Evolutionary conservation across 2,329 filamentous ascomycete genomes (phyloP), one percentile per base, ranked within the genome.

Genomic region (Cryphonectria radicalis): DNA sequence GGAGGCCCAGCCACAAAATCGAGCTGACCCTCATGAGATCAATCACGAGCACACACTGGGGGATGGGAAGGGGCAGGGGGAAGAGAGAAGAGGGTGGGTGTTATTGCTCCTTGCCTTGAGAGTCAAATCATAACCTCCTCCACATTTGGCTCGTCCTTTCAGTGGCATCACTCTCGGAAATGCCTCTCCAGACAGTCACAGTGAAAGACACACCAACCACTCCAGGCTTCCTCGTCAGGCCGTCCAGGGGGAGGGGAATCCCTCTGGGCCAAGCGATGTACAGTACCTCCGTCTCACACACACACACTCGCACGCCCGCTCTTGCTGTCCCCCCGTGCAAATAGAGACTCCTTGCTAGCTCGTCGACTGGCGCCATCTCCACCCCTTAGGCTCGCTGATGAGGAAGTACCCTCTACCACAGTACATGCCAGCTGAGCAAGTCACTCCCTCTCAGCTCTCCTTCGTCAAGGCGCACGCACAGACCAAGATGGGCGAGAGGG

Each of bases 351-450:
- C 53, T 28, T n/a, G 11, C 55, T 59, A 59, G 55, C 55, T 59
- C 55, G 55, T 59, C 55, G 55, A 59, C 55, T 5, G 25, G 55
- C 55, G 55, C 55, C 28, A 17, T 32, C 55, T 59, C 55, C 55
- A 32, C 55, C 55, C 5, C 55, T 59, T 59, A 59, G 55, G 55
- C 55, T 35, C 4, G 55, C 4, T 59, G 55, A 1, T 19, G 55
- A 32, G 25, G 25, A 59, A 59, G 55, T 59, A 59, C 55, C 55
- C 28, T 59, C 55, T 59, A 59, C 55, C 28, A 32, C 55, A 32
- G 55, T 7, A 19, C 25, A 32, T 10, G 13, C 25, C 55, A 59
- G 55, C 55, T 59, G 55, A 35, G 55, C 19, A 32, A 32, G 55
- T 59, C 55, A 32, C 55, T 32, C 25, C 25, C 25, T 32, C 28